Conservation (phyloP, 2,329 filamentous ascomycete species). For the Fusarium aywerte region DNA sequence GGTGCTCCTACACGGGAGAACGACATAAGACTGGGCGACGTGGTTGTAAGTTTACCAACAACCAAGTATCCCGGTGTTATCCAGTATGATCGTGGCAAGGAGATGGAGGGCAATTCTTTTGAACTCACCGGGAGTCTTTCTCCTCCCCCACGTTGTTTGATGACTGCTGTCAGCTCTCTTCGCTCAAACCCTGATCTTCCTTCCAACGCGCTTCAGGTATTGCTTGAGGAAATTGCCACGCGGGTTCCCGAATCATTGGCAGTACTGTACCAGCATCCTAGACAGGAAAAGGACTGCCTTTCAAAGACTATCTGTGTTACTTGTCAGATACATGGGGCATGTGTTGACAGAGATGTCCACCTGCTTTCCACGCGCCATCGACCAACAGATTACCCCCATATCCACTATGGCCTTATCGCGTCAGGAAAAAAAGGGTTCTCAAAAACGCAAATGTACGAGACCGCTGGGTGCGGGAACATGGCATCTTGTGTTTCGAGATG, state of each 20-base stretch:
- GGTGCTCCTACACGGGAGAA: background rate
- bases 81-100: background rate
- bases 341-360: background rate
- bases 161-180: background rate
- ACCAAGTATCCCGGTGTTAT: background rate
- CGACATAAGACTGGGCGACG: background rate
- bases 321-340: background rate
- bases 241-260: background rate
- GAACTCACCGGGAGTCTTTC: background rate
- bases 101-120: background rate
- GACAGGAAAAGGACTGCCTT: background rate
- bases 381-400: background rate
- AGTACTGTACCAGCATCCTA: background rate
- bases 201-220: background rate
- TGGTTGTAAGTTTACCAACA: background rate
- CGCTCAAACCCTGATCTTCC: background rate
- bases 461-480: background rate
- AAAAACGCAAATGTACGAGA: background rate
- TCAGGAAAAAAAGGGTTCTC: background rate
- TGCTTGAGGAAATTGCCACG: accelerated
- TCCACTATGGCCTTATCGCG: background rate
- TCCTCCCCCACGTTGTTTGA: background rate
- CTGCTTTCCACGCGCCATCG: background rate
- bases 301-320: background rate
- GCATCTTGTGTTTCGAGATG: background rate